These are phyloP conservation scores for Wickerhamomyces rabaulensis DNA, from an alignment of 805 yeast species.

Conservation along the genomic window DNA sequence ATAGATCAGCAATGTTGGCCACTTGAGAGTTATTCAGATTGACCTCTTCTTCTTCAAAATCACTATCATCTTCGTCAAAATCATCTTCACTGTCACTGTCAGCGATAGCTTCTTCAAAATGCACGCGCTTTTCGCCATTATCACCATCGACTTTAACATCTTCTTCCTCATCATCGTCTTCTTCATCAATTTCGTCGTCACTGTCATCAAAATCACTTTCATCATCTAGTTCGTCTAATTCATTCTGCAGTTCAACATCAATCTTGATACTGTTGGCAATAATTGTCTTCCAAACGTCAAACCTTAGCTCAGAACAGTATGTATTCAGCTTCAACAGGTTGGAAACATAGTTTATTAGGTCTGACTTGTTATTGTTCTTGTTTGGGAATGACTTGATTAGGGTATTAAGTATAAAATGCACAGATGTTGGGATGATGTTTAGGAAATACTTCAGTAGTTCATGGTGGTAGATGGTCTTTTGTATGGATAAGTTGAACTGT, in stretches of 20 bases:
- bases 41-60: constrained; percentile 32
- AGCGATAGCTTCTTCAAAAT: constrained; percentile 7
- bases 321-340: constrained; percentile 56
- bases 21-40: constrained; percentile 22
- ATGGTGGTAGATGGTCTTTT: constrained; percentile 50
- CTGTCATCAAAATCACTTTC: constrained; percentile 28
- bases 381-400: constrained; percentile 71
- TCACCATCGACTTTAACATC: constrained; percentile 10
- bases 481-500: constrained; percentile 42
- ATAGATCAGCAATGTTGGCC: constrained; percentile 45
- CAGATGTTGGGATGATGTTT: constrained; percentile 75
- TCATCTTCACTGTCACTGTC: constrained; percentile 24
- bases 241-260: constrained; percentile 90
- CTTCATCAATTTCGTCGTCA: constrained; percentile 28
- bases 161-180: constrained; percentile 14
- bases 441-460: constrained; percentile 58
- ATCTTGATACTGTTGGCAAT: constrained; percentile 77
- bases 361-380: constrained; percentile 54
- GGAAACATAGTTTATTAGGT: constrained; percentile 55
- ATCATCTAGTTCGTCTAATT: constrained; percentile 70
- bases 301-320: constrained; percentile 74
- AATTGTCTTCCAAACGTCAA: constrained; percentile 72
- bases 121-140: constrained; percentile 18
- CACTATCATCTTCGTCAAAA: constrained; percentile 26
- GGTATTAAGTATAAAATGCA: constrained; percentile 54